Evolutionary conservation across 768 basidiomycete genomes (phyloP), one percentile per base, ranked within the genome.

Genomic region (Trametes cinnabarina): DNA sequence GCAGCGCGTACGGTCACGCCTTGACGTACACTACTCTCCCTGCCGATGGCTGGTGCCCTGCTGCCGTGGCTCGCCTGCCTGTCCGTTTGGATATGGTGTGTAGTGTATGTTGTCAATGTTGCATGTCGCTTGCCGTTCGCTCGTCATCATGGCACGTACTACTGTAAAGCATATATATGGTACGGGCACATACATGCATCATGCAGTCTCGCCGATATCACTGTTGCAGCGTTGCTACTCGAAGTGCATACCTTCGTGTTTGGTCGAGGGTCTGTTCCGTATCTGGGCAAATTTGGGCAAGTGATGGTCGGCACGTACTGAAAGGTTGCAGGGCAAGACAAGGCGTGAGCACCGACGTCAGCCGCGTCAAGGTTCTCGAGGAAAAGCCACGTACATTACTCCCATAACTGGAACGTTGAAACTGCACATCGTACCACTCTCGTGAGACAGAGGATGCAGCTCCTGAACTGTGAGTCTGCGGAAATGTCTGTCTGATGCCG

Each of bases 401-500:
- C n/a, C n/a, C n/a, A n/a, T n/a, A n/a, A n/a, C n/a, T n/a, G n/a
- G n/a, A n/a, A n/a, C n/a, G n/a, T n/a, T n/a, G n/a, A n/a, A n/a
- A n/a, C n/a, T n/a, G n/a, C n/a, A n/a, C n/a, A n/a, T n/a, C n/a
- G n/a, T n/a, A n/a, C n/a, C n/a, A n/a, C n/a, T n/a, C n/a, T n/a
- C n/a, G n/a, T n/a, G n/a, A n/a, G n/a, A n/a, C n/a, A n/a, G n/a
- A n/a, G n/a, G n/a, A 14, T 34, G 34, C 14, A 34, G 7, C 34
- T 34, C n/a, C n/a, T n/a, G n/a, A n/a, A n/a, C n/a, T n/a, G n/a
- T n/a, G n/a, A n/a, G n/a, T n/a, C n/a, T n/a, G n/a, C n/a, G n/a
- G n/a, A n/a, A n/a, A n/a, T n/a, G 23, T 25, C 28, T 70, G 64
- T 70, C 50, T 61, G 58, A 58, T 66, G 62, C 60, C 65, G 63